Base-by-base conservation (phyloP, 2,329 filamentous ascomycete genomes). In the Microsporum canis region DNA sequence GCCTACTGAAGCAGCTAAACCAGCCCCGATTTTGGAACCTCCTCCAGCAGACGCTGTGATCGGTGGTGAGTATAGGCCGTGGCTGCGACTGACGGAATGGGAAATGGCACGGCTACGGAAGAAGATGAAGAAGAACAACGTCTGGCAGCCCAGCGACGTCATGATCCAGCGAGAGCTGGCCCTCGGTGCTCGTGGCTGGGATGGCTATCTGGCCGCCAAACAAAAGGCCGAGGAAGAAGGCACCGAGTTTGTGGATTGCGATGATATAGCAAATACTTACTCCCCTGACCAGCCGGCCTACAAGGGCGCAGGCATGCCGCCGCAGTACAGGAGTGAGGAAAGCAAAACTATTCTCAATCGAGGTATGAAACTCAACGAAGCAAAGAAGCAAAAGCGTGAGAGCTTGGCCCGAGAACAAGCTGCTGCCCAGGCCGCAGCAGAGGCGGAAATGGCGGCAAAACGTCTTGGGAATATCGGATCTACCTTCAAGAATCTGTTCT, bases 81-180 rank as follows among this genome's bases (percentile, higher is more conserved):
- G 84, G 84, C 76, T 83, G 66, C 82, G 83, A 61, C 73, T 87
- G 64, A 86, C 84, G 2, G 84, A 86, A 65, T 87, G 80, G 75
- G 84, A 87, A 68, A 84, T 87, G 83, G 84, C 83, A 3, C 83
- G 81, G 58, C 71, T 87, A 29, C 78, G 84, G 59, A 86, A 86
- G 71, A 80, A 82, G 65, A 87, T 87, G 84, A 87, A 87, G 75
- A 87, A 87, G 76, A 87, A 87, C 64, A 82, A 83, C 4, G 79
- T 84, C n/a, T 87, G 84, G 84, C 80, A 82, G 51, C 84, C 84
- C 0, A 86, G 83, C 65, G 82, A 84, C 63, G 83, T 84, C 8
- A 87, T 87, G 84, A 84, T 86, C 55, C 78, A 82, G 61, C 80
- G 84, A 36, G 83, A 86, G 71, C 76, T 87, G n/a, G 79, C 82